Conservation (phyloP, 495 filamentous ascomycete genomes). For the Tuber borchii region DNA sequence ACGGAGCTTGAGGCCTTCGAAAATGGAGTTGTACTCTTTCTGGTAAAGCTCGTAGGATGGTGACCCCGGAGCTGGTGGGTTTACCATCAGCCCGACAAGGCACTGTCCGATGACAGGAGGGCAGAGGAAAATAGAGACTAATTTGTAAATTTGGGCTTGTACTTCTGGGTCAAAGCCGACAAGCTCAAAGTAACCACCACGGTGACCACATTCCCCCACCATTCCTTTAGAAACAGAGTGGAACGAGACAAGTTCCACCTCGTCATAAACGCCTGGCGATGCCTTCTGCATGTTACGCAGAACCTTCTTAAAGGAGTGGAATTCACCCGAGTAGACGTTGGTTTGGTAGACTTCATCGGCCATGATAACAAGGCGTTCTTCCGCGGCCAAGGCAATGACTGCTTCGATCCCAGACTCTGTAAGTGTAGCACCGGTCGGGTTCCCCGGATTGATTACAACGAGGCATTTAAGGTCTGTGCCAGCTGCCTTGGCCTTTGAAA, state of each 20-base stretch:
- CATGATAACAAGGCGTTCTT: slow-evolving; percentile 79
- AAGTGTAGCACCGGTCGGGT: slow-evolving; percentile 87
- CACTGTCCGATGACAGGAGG: slow-evolving; percentile 93
- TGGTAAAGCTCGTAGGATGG: slow-evolving; percentile 75
- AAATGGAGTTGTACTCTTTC: slow-evolving; percentile 66
- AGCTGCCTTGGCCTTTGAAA: slow-evolving; percentile 62
- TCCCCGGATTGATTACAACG: slow-evolving; percentile 96
- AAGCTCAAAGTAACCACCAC: slow-evolving; percentile 94
- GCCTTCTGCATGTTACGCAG: slow-evolving; percentile 77
- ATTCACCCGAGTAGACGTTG: slow-evolving; percentile 89
- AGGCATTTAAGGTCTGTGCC: slow-evolving; percentile 84
- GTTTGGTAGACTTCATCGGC: slow-evolving; percentile 99
- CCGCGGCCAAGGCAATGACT: slow-evolving; percentile 75
- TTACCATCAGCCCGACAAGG: slow-evolving; percentile 92
- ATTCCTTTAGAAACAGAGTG: slow-evolving; percentile 92
- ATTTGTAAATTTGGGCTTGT: slow-evolving; percentile 93
- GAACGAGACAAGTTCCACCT: slow-evolving; percentile 77
- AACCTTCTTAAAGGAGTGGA: slow-evolving; percentile 87
- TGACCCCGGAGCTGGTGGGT: slow-evolving; percentile 76
- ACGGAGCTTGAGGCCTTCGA: slow-evolving; percentile 63
- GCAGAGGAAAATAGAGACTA: slow-evolving; percentile 90
- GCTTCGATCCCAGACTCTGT: slow-evolving; percentile 66
- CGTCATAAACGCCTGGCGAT: slow-evolving; percentile 64
- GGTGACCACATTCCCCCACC: slow-evolving; percentile 96
- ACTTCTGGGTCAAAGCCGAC: slow-evolving; percentile 80